Conservation (phyloP, 208 protist genomes). For the Trypanosoma mega region DNA sequence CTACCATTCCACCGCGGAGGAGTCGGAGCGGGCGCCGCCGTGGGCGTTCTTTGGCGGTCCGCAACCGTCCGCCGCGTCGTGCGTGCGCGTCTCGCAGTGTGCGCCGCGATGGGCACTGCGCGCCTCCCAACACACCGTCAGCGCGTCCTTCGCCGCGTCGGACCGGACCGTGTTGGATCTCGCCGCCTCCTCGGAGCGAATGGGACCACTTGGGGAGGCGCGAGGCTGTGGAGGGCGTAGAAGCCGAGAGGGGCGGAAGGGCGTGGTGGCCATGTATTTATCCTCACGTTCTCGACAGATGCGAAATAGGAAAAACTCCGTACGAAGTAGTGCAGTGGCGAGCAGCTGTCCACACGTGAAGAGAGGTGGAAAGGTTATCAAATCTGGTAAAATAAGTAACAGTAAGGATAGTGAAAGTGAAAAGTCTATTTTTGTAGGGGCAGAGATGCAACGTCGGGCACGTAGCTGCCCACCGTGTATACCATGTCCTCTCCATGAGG, state of each 20-base stretch:
- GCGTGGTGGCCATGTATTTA: background rate
- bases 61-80: too few relatives aligned
- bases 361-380: too few relatives aligned
- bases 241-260: background rate
- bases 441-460: background rate
- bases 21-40: too few relatives aligned
- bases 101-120: too few relatives aligned
- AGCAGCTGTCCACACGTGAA: background rate
- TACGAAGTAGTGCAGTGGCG: background rate
- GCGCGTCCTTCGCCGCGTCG: background rate
- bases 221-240: too few relatives aligned
- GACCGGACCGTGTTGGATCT: background rate
- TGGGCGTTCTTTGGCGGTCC: too few relatives aligned
- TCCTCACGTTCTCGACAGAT: background rate
- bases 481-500: background rate
- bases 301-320: background rate
- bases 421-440: background rate
- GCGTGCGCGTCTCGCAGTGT: too few relatives aligned
- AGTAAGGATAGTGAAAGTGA: background rate
- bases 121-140: background rate
- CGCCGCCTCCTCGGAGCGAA: background rate
- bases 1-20: too few relatives aligned
- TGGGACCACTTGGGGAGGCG: background rate
- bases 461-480: background rate
- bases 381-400: background rate